Evolutionary conservation across 2,329 filamentous ascomycete genomes (phyloP).

Genomic region (Colletotrichum spinosum): DNA sequence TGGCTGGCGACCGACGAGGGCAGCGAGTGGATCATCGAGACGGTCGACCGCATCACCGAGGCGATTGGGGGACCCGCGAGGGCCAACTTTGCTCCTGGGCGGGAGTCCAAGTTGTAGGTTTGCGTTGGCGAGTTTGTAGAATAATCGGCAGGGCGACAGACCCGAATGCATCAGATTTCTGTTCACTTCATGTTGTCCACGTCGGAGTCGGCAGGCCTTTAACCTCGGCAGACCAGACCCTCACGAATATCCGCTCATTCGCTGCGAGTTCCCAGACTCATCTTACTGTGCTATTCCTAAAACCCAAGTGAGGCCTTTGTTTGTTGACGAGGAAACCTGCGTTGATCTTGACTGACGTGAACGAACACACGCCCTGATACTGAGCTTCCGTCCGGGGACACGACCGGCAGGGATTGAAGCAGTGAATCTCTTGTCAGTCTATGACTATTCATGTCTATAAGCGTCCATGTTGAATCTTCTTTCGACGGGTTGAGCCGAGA

Average conservation of each 20-base stretch:
- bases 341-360: background rate
- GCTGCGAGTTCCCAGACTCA: too few species aligned
- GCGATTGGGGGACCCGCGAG: slow-evolving; percentile 53
- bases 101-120: slow-evolving; percentile 31
- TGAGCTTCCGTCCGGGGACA: background rate
- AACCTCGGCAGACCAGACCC: background rate
- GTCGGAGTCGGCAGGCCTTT: background rate
- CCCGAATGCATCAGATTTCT: background rate
- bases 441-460: background rate
- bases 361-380: background rate
- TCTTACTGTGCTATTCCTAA: too few species aligned
- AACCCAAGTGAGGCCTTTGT: too few species aligned
- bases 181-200: background rate
- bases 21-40: slow-evolving; percentile 58
- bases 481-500: background rate
- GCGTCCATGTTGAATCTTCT: background rate
- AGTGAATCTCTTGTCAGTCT: background rate
- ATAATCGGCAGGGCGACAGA: slow-evolving; percentile 5
- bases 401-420: background rate
- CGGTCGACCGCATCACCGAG: slow-evolving; percentile 58
- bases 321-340: background rate
- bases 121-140: slow-evolving; percentile 1
- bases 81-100: slow-evolving; percentile 30
- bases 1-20: slow-evolving; percentile 60
- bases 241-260: background rate